Base-by-base conservation (phyloP, 2,329 filamentous ascomycete species). In the Fusarium piperis region DNA sequence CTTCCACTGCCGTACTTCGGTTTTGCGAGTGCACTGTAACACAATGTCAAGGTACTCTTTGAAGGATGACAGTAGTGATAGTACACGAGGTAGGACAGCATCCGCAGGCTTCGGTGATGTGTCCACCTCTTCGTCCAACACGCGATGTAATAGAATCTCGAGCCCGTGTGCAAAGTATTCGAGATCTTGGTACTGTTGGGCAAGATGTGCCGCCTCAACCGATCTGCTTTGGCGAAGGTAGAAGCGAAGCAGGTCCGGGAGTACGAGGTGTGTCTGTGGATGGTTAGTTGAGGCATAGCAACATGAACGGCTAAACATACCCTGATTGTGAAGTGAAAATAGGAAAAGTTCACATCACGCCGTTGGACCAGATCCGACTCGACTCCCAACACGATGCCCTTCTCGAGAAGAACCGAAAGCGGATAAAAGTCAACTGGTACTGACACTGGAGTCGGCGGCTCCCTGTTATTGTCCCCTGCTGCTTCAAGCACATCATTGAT, bases 1-100 rank as follows among this genome's bases (percentile, higher is more conserved):
- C 66, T 93, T 91, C 96, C 96, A 99, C 62, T 94, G 97, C 39
- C 95, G 91, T 9, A 97, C 91, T 79, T 99, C 96, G 0, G 96
- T 99, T 82, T 99, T 99, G 61, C 96, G 92, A 2, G 96, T 98
- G 82, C 96, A 99, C 82, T 97, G 96, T 20, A 99, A 92, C 26
- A 99, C 92, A 64, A 98, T 96, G 76, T 98, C 95, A 16, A 98
- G 90, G 78, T 98, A 99, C 64, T 94, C 90, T 62, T 91, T 92
- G 80, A 94, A 93, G 1, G 91, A 93, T 1, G 92, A 93, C 64
- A 91, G 79, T 10, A 91, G 85, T 0, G 89, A 91, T 23, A 91
- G 79, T 2, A 91, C 89, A 4, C 91, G 81, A 76, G 90, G 87
- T 76, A 95, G 78, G 72, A 93, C 82, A 75, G 92, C 85, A 79